phyloP scores from a whole-genome alignment of 257 asterid species.

The Capsicum baccatum region DNA sequence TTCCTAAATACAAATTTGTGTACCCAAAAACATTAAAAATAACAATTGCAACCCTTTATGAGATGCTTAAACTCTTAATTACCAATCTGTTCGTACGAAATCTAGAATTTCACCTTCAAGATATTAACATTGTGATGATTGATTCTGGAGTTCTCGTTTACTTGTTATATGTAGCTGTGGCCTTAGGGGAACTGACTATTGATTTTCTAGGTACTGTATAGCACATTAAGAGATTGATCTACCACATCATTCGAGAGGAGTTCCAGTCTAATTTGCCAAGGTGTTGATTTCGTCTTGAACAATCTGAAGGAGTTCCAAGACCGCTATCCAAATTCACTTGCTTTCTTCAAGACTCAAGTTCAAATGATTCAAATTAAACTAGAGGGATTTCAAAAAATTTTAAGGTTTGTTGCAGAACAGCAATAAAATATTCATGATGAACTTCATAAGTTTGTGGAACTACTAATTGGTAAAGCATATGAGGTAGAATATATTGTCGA shows the following conservation, averaged over 20 bases:
- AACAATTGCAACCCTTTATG: background rate
- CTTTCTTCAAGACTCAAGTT: background rate
- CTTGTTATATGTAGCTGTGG: background rate
- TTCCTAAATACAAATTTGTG: no score
- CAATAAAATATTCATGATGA: background rate
- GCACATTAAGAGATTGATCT: background rate
- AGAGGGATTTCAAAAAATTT: background rate
- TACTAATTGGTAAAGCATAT: slow-evolving; percentile 21
- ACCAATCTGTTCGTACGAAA: background rate
- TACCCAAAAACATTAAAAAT: no score
- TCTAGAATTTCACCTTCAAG: background rate
- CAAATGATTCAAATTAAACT: background rate
- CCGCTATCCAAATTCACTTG: background rate
- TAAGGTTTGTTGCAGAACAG: background rate
- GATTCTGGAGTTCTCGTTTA: background rate
- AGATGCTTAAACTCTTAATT: background rate
- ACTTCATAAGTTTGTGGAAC: background rate
- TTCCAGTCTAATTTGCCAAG: background rate
- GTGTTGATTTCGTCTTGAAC: background rate
- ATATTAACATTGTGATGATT: background rate
- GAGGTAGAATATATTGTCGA: slow-evolving; percentile 36
- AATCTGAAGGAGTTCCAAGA: background rate
- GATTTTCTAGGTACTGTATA: background rate
- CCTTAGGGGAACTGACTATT: background rate
- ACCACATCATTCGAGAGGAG: background rate